A percentile compares a stretch with the other conserved stretches of the same genome.
These are phyloP conservation scores for Penicillium frequentans DNA, from an alignment of 2,329 filamentous ascomycete species.

Conservation along the genomic window DNA sequence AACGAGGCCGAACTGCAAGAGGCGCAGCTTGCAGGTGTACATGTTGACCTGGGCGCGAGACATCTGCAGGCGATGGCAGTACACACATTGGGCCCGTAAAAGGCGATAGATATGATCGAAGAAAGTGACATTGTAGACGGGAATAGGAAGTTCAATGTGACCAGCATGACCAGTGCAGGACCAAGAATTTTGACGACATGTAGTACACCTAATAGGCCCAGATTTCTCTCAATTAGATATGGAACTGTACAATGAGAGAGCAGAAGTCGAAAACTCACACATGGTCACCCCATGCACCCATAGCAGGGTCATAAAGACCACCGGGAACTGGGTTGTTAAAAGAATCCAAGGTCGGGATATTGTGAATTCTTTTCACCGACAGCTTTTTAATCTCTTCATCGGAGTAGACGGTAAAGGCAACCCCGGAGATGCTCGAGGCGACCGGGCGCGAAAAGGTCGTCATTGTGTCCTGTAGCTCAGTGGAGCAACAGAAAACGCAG, in stretches of 20 bases:
- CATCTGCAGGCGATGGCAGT: conserved; percentile 85
- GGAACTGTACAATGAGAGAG: conserved; percentile 9
- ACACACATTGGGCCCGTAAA: conserved; percentile 82
- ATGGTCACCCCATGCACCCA: conserved; percentile 86
- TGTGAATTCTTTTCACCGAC: conserved; percentile 92
- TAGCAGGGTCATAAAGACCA: conserved; percentile 86
- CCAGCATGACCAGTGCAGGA: conserved; percentile 90
- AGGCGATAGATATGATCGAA: conserved; percentile 88
- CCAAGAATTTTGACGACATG: conserved; percentile 80
- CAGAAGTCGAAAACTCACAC: conserved; percentile 56
- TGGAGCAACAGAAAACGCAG: conserved; percentile 36
- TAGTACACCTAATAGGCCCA: conserved; percentile 68
- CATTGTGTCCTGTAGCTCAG: conserved; percentile 41
- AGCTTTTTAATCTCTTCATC: conserved; percentile 80
- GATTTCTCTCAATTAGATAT: conserved; percentile 18
- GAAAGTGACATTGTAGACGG: conserved; percentile 95
- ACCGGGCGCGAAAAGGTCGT: conserved; percentile 67
- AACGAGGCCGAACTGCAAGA: conserved; percentile 81
- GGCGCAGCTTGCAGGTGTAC: conserved; percentile 78
- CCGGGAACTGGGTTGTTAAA: conserved; percentile 85
- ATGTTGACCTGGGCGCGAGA: conserved; percentile 73
- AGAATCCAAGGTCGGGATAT: conserved; percentile 90
- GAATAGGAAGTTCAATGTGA: conserved; percentile 90
- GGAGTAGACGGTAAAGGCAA: conserved; percentile 86
- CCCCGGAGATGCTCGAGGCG: conserved; percentile 76